Conservation (phyloP, 495 filamentous ascomycete genomes). For the Lasiosphaeriaceae sp. region DNA sequence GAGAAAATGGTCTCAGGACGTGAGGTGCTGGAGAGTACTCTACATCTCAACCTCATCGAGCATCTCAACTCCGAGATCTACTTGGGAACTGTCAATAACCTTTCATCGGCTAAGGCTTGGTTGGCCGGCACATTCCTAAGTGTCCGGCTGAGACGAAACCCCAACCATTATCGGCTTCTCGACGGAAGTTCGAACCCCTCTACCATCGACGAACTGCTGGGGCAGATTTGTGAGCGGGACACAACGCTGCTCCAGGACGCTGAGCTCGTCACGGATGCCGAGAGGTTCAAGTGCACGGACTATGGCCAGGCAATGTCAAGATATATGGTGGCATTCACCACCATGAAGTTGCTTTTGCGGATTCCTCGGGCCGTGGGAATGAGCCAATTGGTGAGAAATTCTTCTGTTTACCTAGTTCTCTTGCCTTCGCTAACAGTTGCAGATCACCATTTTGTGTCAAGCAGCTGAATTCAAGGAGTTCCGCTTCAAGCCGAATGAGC, state of each 20-base stretch:
- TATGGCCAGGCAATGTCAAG: slow-evolving; percentile 89
- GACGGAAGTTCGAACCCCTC: slow-evolving; percentile 39
- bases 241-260: slow-evolving; percentile 63
- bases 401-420: slow-evolving; percentile 19
- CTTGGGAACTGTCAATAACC: slow-evolving; percentile 69
- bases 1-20: slow-evolving; percentile 80
- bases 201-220: slow-evolving; percentile 65
- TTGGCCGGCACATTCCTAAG: slow-evolving; percentile 83
- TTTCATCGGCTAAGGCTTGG: slow-evolving; percentile 75
- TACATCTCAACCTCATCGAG: slow-evolving; percentile 85
- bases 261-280: slow-evolving; percentile 51
- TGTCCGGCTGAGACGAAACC: slow-evolving; percentile 76
- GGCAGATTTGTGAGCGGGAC: slow-evolving; percentile 76
- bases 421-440: slow-evolving; percentile 50
- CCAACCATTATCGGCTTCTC: slow-evolving; percentile 71
- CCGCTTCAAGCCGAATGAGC: slow-evolving; percentile 68
- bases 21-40: slow-evolving; percentile 79
- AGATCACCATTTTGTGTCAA: slow-evolving; percentile 46
- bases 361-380: slow-evolving; percentile 59
- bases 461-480: slow-evolving; percentile 74
- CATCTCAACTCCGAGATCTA: slow-evolving; percentile 94
- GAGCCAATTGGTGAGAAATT: slow-evolving; percentile 38
- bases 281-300: slow-evolving; percentile 60
- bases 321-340: slow-evolving; percentile 87
- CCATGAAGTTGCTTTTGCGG: slow-evolving; percentile 72